Percentiles rank a stretch among this genome's conserved stretches.
Conservation (phyloP, 108 stramenopile species). For the Mediolabrus comicus region DNA sequence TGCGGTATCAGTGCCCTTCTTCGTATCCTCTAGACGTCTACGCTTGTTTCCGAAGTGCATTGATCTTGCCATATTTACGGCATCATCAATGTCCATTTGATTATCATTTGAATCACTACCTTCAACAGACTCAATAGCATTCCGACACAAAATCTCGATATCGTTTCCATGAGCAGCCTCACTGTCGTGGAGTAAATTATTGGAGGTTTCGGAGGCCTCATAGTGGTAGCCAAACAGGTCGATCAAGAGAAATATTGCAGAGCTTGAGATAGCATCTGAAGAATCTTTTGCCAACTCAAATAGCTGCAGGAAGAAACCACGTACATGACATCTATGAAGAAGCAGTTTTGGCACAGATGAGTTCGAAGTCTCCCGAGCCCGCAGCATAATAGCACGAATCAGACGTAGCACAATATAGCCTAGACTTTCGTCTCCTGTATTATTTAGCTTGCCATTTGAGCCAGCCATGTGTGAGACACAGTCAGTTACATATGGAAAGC, state of each 20-base stretch:
- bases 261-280: conserved; percentile 12
- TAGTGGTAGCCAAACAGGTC: neutral
- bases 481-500: conserved; percentile 17
- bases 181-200: neutral
- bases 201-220: neutral
- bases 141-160: conserved; percentile 13
- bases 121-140: conserved; percentile 1
- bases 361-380: neutral
- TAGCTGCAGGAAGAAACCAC: conserved; percentile 29
- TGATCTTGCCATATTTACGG: neutral
- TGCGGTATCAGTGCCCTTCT: neutral
- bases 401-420: conserved; percentile 20
- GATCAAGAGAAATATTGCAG: conserved; percentile 20
- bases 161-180: neutral
- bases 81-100: neutral
- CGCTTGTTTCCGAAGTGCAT: conserved; percentile 29
- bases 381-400: conserved; percentile 17
- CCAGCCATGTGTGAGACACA: conserved; percentile 23
- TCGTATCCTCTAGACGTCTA: conserved; percentile 10
- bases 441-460: neutral
- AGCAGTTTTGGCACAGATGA: conserved; percentile 4
- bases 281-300: conserved; percentile 29
- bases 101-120: neutral
- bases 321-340: conserved; percentile 12
- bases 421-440: conserved; percentile 4